phyloP scores from a whole-genome alignment of 176 grass and related monocot species.

The Oryza glumipatula region DNA sequence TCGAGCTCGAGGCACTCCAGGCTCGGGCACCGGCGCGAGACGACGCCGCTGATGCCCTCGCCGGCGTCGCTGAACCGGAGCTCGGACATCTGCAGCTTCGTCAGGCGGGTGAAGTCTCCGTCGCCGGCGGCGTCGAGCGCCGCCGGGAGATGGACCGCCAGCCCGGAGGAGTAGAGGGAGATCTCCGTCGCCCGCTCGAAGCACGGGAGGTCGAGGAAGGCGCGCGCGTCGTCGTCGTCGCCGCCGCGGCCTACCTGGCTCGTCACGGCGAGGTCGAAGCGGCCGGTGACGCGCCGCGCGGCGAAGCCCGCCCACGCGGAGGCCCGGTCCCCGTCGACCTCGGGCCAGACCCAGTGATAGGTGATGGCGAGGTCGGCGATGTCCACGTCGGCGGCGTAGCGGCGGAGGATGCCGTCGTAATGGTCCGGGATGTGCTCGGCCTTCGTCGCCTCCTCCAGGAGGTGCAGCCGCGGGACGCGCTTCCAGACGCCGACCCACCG shows the following conservation, averaged over 20 bases:
- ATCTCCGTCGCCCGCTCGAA: background rate
- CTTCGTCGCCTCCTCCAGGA: background rate
- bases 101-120: background rate
- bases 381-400: conserved; percentile 5
- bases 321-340: background rate
- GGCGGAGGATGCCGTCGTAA: background rate
- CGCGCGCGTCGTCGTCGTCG: no score
- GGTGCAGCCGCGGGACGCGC: background rate
- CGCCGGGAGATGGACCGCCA: background rate
- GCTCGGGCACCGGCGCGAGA: background rate
- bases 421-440: background rate
- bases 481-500: background rate
- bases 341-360: no score
- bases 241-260: no score
- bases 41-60: background rate
- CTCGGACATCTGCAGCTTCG: background rate
- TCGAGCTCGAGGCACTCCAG: background rate
- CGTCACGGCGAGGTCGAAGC: background rate
- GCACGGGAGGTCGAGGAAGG: background rate
- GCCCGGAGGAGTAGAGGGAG: background rate
- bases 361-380: background rate
- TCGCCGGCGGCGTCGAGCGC: no score
- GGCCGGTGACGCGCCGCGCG: background rate
- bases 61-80: background rate
- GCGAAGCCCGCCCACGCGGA: background rate